phyloP scores from a whole-genome alignment of 2,329 filamentous ascomycete species.

The Stachybotrys echinatus region DNA sequence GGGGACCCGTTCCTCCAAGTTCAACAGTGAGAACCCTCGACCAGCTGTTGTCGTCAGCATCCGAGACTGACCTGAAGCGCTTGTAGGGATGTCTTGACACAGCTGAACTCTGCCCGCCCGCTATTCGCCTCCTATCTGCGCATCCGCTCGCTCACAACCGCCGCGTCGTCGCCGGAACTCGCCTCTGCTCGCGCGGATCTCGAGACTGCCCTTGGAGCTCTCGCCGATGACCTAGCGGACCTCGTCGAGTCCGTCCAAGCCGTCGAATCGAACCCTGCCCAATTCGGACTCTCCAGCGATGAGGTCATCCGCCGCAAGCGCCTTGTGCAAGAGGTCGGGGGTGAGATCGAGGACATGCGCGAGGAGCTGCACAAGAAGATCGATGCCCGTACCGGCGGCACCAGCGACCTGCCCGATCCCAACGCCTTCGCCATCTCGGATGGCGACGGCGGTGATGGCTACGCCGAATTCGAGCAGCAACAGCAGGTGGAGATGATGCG shows the following conservation, averaged over 20 bases:
- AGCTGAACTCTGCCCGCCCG: slow-evolving; percentile 74
- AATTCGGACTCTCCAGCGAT: slow-evolving; percentile 76
- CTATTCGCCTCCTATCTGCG: slow-evolving; percentile 93
- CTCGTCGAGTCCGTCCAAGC: slow-evolving; percentile 82
- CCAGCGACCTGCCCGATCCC: slow-evolving; percentile 47
- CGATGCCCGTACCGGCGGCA: slow-evolving; percentile 23
- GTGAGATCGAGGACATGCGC: slow-evolving; percentile 85
- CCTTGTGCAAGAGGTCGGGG: slow-evolving; percentile 83
- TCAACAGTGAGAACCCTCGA: slow-evolving; percentile 49
- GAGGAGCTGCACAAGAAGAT: slow-evolving; percentile 66
- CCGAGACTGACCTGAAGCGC: slow-evolving; percentile 1
- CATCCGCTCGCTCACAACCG: slow-evolving; percentile 79
- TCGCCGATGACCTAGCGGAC: slow-evolving; percentile 82
- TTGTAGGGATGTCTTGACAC: slow-evolving; percentile 76
- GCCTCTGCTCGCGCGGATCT: slow-evolving; percentile 70
- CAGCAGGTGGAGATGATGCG: slow-evolving; percentile 88
- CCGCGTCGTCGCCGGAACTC: slow-evolving; percentile 74
- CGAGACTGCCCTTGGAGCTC: slow-evolving; percentile 56
- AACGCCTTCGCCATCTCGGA: slow-evolving; percentile 51
- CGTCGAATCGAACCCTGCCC: slow-evolving; percentile 80
- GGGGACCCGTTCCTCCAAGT: slow-evolving; percentile 69
- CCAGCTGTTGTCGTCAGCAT: slow-evolving; percentile 4
- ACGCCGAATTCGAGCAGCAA: slow-evolving; percentile 82
- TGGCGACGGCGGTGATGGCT: slow-evolving; percentile 43
- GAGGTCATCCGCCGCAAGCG: slow-evolving; percentile 77